These are phyloP conservation scores for Candida boidinii DNA, from an alignment of 805 yeast genomes.

Conservation along the genomic window DNA sequence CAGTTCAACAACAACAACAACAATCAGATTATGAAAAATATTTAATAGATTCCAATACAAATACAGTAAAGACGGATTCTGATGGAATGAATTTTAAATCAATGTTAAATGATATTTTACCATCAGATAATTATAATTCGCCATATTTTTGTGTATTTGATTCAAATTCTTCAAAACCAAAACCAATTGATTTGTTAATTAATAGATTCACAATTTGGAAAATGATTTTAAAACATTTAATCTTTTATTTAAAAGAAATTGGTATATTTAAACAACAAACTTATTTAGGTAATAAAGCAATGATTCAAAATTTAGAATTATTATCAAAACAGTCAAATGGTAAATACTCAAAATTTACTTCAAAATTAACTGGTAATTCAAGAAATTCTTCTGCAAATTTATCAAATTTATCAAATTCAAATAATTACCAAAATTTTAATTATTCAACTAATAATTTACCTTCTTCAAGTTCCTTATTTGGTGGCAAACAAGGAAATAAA, in stretches of 20 bases:
- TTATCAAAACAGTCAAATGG: constrained; percentile 22
- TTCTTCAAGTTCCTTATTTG: background rate
- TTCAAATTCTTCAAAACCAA: constrained; percentile 18
- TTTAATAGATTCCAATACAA: constrained; percentile 4
- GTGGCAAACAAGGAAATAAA: no score
- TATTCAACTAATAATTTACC: background rate
- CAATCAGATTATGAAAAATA: constrained; percentile 2
- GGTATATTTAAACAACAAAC: constrained; percentile 42
- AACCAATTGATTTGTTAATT: constrained; percentile 41
- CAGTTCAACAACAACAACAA: constrained; percentile 1
- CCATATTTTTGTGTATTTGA: constrained; percentile 26
- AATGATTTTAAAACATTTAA: constrained; percentile 42
- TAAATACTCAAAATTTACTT: no score
- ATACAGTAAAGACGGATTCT: constrained; percentile 4
- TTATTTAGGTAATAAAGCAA: constrained; percentile 37
- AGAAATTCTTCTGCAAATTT: no score
- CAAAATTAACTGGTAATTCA: constrained; percentile 15
- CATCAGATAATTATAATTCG: constrained; percentile 23
- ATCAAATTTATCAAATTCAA: background rate
- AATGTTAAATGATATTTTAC: constrained; percentile 18
- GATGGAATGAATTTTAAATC: constrained; percentile 4
- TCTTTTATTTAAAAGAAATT: constrained; percentile 42
- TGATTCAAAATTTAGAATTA: constrained; percentile 33
- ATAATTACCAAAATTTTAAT: no score
- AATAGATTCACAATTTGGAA: constrained; percentile 52